Percentiles rank a stretch among this genome's conserved stretches.
These are phyloP conservation scores for Exophiala lecanii-corni DNA, from an alignment of 2,329 filamentous ascomycete genomes.

Conservation along the genomic window DNA sequence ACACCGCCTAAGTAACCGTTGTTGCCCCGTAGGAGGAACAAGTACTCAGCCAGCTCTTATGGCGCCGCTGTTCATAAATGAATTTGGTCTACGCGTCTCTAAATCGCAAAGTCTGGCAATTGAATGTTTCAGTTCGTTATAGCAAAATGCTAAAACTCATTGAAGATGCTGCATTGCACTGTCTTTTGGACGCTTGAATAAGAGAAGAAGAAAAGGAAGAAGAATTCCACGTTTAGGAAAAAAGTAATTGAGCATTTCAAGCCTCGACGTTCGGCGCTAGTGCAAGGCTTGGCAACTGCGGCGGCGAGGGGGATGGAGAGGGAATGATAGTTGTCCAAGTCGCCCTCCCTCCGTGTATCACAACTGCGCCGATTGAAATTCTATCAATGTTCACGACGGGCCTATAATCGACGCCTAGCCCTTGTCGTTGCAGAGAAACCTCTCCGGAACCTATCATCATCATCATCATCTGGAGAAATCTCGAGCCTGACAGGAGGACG, in stretches of 20 bases:
- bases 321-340: not conserved
- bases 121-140: slow-evolving; percentile 50
- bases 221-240: slow-evolving; percentile 21
- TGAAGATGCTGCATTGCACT: slow-evolving; percentile 72
- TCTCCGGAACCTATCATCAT: too few relatives aligned
- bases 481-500: too few relatives aligned
- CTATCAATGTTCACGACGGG: too few relatives aligned
- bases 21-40: slow-evolving; percentile 30
- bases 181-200: slow-evolving; percentile 73
- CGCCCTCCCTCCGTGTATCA: not conserved
- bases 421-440: too few relatives aligned
- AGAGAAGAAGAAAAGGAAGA: slow-evolving; percentile 34
- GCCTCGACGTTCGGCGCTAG: not conserved
- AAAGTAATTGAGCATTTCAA: slow-evolving; percentile 21
- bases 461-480: too few relatives aligned
- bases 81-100: slow-evolving; percentile 54
- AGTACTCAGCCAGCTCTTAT: slow-evolving; percentile 71
- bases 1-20: slow-evolving; percentile 72
- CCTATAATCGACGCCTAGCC: too few relatives aligned
- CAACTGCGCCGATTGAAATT: too few relatives aligned
- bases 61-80: slow-evolving; percentile 44
- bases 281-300: slow-evolving; percentile 8
- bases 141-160: slow-evolving; percentile 65
- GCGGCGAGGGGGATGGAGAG: not conserved
- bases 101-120: slow-evolving; percentile 63